Evolutionary conservation across 2,329 filamentous ascomycete genomes (phyloP).

Genomic region (Neodidymelliopsis sp.): DNA sequence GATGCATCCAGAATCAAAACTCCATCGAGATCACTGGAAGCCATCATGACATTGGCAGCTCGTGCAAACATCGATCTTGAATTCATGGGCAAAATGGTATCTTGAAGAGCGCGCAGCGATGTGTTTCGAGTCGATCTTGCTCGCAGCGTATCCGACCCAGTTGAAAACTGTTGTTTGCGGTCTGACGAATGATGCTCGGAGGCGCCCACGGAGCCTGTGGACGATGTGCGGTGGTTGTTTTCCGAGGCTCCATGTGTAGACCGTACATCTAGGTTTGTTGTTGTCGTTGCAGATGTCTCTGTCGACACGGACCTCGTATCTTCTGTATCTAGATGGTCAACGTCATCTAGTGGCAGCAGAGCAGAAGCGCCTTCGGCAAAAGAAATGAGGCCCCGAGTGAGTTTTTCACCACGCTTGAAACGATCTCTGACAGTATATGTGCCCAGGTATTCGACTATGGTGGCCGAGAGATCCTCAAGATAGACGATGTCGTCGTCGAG

Average conservation of each 20-base stretch:
- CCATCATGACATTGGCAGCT: slow-evolving; percentile 43
- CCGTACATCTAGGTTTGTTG: not conserved
- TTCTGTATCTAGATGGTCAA: not conserved
- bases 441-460: slow-evolving; percentile 36
- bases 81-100: slow-evolving; percentile 39
- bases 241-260: not conserved
- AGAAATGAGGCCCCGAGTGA: slow-evolving; percentile 42
- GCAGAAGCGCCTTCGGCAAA: slow-evolving; percentile 40
- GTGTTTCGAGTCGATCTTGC: slow-evolving; percentile 20
- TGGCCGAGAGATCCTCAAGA: slow-evolving; percentile 36
- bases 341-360: slow-evolving; percentile 25
- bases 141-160: slow-evolving; percentile 9
- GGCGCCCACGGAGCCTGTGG: not conserved
- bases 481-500: slow-evolving; percentile 19
- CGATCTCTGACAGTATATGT: slow-evolving; percentile 37
- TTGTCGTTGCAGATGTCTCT: not conserved
- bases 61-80: slow-evolving; percentile 44
- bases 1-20: slow-evolving; percentile 47
- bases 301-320: no score
- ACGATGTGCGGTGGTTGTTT: not conserved
- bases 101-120: slow-evolving; percentile 32
- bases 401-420: slow-evolving; percentile 36
- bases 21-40: slow-evolving; percentile 44
- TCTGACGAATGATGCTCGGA: not conserved
- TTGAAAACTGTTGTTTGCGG: not conserved